Evolutionary conservation across 1,284 basidiomycete species (phyloP), one percentile per base, ranked within the genome.

Genomic region (Ceratobasidium sp.): DNA sequence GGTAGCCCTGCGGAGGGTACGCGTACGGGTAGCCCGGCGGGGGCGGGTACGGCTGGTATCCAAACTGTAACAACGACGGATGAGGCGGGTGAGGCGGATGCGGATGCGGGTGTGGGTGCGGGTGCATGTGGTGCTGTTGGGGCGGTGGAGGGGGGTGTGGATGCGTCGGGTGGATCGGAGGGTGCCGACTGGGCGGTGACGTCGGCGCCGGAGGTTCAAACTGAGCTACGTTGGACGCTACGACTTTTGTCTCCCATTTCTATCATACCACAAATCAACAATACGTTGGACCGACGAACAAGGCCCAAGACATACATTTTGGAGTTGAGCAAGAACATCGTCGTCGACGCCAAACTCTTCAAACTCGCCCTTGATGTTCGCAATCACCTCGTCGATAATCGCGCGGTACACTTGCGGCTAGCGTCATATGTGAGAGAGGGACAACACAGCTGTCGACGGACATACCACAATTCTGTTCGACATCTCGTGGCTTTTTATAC

Each of bases 311-410:
- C 33, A 33, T 74, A 88, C 88, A 65, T 85, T 84, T 81, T 90
- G 87, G 44, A 91, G 84, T 78, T 86, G 85, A 61, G 86, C 84
- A 48, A 90, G 83, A 46, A 90, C 86, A 65, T 88, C 87, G 78
- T 90, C 88, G 77, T 90, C 89, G 81, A 91, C 88, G 6, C 89
- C 90, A 83, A 90, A 88, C 83, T 90, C 89, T 79, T 90, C 89
- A 82, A 91, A 91, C 82, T 90, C 89, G 74, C 87, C 85, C 64
- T 87, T 85, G 70, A 89, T 87, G 79, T 86, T 87, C 57, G 86
- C 85, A 77, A 90, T 86, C 42, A 90, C 89, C 84, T 90, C 88
- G 83, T 90, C 88, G 80, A 91, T 90, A 84, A 91, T 87, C 78
- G 84, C 83, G 23, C 89, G 86, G 82, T 90, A 90, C 64, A 88